Percentiles rank a stretch among this genome's conserved stretches.
Conservation (phyloP, 306 rosid genomes). For the Parietaria judaica region DNA sequence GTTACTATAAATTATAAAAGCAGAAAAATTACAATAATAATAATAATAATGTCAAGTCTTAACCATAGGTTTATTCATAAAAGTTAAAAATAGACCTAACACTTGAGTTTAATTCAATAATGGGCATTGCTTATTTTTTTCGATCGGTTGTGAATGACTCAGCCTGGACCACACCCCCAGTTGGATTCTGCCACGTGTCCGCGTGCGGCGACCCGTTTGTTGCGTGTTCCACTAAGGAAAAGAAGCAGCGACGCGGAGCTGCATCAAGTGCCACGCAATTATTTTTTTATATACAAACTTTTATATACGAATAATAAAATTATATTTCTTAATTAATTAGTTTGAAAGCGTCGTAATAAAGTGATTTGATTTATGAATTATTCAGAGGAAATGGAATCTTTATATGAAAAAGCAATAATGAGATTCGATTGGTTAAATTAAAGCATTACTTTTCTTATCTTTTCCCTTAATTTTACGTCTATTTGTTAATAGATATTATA, state of each 20-base stretch:
- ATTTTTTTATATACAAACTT: background rate
- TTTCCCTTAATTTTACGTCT: too few species aligned
- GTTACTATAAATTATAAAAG: background rate
- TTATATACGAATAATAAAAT: background rate
- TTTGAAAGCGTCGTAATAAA: background rate
- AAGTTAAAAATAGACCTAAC: background rate
- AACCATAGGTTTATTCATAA: background rate
- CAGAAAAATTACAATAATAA: background rate
- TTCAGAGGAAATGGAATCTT: background rate
- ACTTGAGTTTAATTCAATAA: background rate
- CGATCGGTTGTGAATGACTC: background rate
- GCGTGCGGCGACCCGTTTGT: slow-evolving; percentile 8
- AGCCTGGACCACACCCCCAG: background rate
- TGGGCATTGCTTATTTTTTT: background rate
- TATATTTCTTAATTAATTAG: background rate
- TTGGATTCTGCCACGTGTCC: background rate
- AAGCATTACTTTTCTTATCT: background rate
- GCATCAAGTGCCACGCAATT: slow-evolving; percentile 5
- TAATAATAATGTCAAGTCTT: background rate
- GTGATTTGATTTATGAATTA: background rate
- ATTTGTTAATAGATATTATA: too few species aligned
- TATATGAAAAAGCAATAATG: background rate
- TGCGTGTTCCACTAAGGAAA: slow-evolving; percentile 5
- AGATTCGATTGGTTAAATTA: background rate
- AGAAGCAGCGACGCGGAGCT: slow-evolving; percentile 13